Percentiles rank a stretch among this genome's conserved stretches.
Conservation (phyloP, 2,329 filamentous ascomycete species). For the Escovopsis weberi region DNA sequence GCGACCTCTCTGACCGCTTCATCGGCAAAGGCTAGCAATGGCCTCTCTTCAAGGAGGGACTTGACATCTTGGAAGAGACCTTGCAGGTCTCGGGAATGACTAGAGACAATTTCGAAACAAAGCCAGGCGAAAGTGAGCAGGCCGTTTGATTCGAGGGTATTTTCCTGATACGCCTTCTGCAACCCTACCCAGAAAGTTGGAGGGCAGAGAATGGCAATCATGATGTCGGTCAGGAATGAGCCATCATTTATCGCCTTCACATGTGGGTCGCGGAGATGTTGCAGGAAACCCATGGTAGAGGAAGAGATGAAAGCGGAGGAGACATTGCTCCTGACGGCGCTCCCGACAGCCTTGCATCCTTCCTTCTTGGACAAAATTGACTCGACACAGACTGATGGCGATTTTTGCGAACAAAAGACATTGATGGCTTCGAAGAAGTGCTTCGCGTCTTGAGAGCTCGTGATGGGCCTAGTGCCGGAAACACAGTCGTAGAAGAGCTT, state of each 20-base stretch:
- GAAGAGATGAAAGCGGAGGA: not conserved
- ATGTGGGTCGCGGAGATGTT: conserved; percentile 1
- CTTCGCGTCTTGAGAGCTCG: conserved; percentile 5
- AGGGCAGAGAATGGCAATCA: conserved; percentile 5
- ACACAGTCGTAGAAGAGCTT: conserved; percentile 5
- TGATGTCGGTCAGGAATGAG: conserved; percentile 3
- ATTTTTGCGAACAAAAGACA: conserved; percentile 2
- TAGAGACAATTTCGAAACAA: conserved; percentile 7
- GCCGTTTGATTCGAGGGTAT: no score
- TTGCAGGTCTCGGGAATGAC: not conserved
- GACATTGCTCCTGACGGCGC: conserved; percentile 6
- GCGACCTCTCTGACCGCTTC: conserved; percentile 13
- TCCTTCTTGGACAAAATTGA: conserved; percentile 2
- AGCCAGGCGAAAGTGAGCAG: conserved; percentile 7
- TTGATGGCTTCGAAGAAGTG: conserved; percentile 8
- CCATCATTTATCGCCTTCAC: conserved; percentile 6
- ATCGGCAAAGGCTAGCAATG: conserved; percentile 12
- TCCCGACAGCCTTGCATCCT: conserved; percentile 4
- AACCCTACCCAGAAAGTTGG: conserved; percentile 8
- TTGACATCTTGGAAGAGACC: conserved; percentile 9
- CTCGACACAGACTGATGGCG: conserved; percentile 5
- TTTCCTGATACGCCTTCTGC: not conserved
- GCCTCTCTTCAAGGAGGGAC: conserved; percentile 11
- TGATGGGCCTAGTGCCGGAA: conserved; percentile 3
- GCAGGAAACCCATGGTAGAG: conserved; percentile 2